Percentiles rank a stretch among this genome's conserved stretches.
These are phyloP conservation scores for Trichosporon sp. DNA, from an alignment of 1,284 basidiomycete genomes.

Conservation along the genomic window DNA sequence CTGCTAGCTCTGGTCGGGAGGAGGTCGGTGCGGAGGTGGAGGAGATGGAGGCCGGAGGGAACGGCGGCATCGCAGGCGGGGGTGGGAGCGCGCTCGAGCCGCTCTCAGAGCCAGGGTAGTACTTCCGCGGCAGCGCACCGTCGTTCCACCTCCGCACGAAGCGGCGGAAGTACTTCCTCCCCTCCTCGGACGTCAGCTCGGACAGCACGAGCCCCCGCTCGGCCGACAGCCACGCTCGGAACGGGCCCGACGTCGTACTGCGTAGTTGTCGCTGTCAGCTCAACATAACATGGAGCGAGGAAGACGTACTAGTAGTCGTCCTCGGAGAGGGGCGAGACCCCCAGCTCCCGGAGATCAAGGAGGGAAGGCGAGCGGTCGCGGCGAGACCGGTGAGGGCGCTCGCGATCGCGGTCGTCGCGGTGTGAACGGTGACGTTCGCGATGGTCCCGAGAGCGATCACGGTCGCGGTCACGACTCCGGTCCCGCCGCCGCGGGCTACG, in stretches of 20 bases:
- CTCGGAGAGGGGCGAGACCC: constrained; percentile 37
- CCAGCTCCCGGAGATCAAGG: constrained; percentile 37
- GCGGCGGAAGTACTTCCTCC: constrained; percentile 47
- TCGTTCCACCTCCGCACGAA: constrained; percentile 50
- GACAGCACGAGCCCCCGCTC: constrained; percentile 44
- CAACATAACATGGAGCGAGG: not conserved
- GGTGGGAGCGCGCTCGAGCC: not conserved
- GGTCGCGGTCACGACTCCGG: constrained; percentile 4
- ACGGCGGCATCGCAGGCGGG: not conserved
- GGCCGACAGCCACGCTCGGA: constrained; percentile 41
- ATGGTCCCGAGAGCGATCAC: constrained; percentile 9
- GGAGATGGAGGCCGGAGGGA: not conserved
- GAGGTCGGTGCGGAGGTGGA: constrained; percentile 5
- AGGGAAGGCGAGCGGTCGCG: constrained; percentile 29
- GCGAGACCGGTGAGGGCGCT: constrained; percentile 1
- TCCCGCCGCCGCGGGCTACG: not conserved
- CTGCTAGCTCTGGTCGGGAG: not conserved
- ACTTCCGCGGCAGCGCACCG: constrained; percentile 35
- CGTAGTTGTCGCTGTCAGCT: not conserved
- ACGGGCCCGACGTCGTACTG: constrained; percentile 35
- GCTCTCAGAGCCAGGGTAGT: constrained; percentile 23
- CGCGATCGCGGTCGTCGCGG: constrained; percentile 3
- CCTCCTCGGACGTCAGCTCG: constrained; percentile 38
- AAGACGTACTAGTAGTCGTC: constrained; percentile 47
- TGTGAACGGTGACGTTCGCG: constrained; percentile 4